These are phyloP conservation scores for Paramyrothecium sp. DNA, from an alignment of 2,329 filamentous ascomycete species.

Conservation along the genomic window DNA sequence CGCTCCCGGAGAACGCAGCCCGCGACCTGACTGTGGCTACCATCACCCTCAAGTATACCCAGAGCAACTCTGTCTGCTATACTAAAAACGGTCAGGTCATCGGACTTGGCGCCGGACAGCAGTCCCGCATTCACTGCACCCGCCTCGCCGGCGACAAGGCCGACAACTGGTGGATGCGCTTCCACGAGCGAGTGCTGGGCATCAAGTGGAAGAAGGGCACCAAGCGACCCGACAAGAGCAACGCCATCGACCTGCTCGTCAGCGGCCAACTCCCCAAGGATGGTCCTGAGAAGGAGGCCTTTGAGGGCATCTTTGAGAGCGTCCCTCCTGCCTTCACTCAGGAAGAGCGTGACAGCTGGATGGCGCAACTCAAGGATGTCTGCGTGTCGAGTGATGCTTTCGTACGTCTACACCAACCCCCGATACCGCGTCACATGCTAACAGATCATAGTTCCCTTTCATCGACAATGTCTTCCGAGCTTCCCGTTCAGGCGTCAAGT, in stretches of 20 bases:
- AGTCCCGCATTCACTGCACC: constrained; percentile 98
- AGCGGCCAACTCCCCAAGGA: constrained; percentile 83
- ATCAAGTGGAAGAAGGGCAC: constrained; percentile 98
- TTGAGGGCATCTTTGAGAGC: constrained; percentile 86
- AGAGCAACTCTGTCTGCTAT: constrained; percentile 99
- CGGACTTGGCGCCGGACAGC: constrained; percentile 92
- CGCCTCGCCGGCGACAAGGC: constrained; percentile 96
- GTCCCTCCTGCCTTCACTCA: constrained; percentile 79
- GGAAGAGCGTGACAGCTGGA: constrained; percentile 84
- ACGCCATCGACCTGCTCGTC: constrained; percentile 93
- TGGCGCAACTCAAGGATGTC: constrained; percentile 76
- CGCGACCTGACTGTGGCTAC: constrained; percentile 93
- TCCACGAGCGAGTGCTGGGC: constrained; percentile 82
- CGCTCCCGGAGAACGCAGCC: constrained; percentile 76
- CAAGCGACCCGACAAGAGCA: constrained; percentile 96
- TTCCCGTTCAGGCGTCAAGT: constrained; percentile 85
- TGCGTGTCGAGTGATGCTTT: constrained; percentile 94
- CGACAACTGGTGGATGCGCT: constrained; percentile 99
- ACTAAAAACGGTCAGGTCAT: constrained; percentile 91
- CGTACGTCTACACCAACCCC: constrained; percentile 54
- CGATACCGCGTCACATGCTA: neutral
- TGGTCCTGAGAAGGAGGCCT: constrained; percentile 81
- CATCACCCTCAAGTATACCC: constrained; percentile 96
- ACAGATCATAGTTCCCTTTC: constrained; percentile 76
- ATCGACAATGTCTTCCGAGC: constrained; percentile 97